Percentiles rank a stretch among this genome's conserved stretches.
Evolutionary conservation across 1,284 basidiomycete species (phyloP).

Genomic region (Schizophyllum commune): DNA sequence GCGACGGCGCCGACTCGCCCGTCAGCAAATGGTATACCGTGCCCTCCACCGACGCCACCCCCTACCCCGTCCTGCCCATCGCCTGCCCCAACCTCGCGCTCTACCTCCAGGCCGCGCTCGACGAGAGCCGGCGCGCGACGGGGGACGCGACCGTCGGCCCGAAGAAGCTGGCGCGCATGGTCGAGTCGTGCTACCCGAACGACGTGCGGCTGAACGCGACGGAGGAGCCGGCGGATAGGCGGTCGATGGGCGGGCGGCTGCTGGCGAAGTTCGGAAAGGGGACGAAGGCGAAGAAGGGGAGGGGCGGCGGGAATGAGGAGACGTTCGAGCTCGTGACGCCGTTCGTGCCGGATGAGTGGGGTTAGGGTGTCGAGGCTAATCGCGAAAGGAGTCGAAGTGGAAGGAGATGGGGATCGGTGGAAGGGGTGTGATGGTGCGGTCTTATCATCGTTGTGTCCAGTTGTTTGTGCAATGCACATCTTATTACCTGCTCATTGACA

Average conservation of each 20-base stretch:
- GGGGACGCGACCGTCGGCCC: conserved; percentile 51
- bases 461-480: too few relatives aligned
- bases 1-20: conserved; percentile 50
- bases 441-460: too few relatives aligned
- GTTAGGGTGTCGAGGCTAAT: conserved; percentile 16
- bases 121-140: conserved; percentile 53
- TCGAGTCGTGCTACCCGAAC: conserved; percentile 52
- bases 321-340: conserved; percentile 74
- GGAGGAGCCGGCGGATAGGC: conserved; percentile 29
- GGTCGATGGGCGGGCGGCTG: conserved; percentile 40
- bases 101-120: conserved; percentile 64
- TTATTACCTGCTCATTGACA: too few relatives aligned
- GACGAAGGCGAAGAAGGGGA: conserved; percentile 29
- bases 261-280: conserved; percentile 51
- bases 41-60: conserved; percentile 47
- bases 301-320: conserved; percentile 55
- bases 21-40: conserved; percentile 65
- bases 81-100: conserved; percentile 64
- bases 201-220: conserved; percentile 21
- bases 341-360: conserved; percentile 63
- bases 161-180: conserved; percentile 59
- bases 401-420: too few relatives aligned
- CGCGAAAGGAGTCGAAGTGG: too few relatives aligned
- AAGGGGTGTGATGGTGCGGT: too few relatives aligned
- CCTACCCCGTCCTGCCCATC: conserved; percentile 64